Evolutionary conservation across 768 basidiomycete genomes (phyloP), one percentile per base, ranked within the genome.

Genomic region (Boletus insuetus): DNA sequence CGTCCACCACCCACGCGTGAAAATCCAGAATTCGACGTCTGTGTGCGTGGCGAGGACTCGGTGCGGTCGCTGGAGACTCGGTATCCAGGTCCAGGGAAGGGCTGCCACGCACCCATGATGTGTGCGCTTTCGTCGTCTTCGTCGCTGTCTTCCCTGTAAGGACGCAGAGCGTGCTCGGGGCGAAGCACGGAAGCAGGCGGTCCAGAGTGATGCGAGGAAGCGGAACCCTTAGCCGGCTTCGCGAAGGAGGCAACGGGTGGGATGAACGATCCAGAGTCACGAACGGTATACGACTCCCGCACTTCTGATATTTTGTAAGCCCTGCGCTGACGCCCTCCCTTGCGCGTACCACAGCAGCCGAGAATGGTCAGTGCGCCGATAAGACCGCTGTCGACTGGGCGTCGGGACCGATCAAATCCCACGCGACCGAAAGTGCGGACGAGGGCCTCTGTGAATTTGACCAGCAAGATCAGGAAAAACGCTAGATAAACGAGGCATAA

Each of bases 51-150:
- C 49, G 58, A 61, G 40, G 59, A 64, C 50, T 67, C 68, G 14
- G 62, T 19, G 26, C 64, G 67, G 35, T 73, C 69, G 22, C 51
- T 59, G 4, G 71, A 65, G 0, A 17, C 45, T 22, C 64, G 53
- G 35, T 63, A 41, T 26, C 66, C 62, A 20, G 77, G 68, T 8
- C 79, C 74, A 0, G 82, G 82, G 75, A 83, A 89, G 29, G 86
- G 83, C 60, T 87, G 85, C 91, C 93, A 96, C n/a, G 95, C 91
- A 40, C 86, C 87, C 92, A 98, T 96, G 65, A 98, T 97, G 60
- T 78, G 89, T 13, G 91, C 88, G 17, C 77, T 79, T 51, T 75
- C 79, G 59, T 90, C 90, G 53, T 70, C 69, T 62, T 88, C 88
- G 56, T 91, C 90, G 60, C 81, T 87, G 41, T 91, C 87, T 64